A percentile compares a stretch with the other conserved stretches of the same genome.
phyloP scores from a whole-genome alignment of 192 early-diverging fungal species.

The Backusella macrospora region DNA sequence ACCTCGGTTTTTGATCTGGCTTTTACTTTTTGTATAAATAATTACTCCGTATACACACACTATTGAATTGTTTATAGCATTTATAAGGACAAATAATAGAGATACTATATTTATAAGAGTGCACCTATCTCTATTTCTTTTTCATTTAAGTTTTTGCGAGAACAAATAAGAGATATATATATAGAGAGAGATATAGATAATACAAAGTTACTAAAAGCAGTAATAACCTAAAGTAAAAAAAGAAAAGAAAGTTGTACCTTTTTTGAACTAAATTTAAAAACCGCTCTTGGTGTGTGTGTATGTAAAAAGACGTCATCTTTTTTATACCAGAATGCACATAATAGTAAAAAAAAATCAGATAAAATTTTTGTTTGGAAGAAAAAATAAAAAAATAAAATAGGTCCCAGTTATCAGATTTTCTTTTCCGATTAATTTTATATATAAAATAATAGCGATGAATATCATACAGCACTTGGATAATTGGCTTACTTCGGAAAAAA shows the following conservation, averaged over 20 bases:
- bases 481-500: conserved; percentile 18
- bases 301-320: conserved; percentile 4
- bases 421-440: conserved; percentile 5
- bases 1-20: no score
- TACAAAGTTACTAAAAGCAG: no score
- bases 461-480: conserved; percentile 2
- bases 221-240: no score
- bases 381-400: conserved; percentile 17
- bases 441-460: background rate
- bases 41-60: no score
- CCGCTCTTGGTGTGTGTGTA: background rate
- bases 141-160: no score
- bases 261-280: background rate
- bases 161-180: no score
- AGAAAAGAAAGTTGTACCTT: background rate
- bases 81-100: no score
- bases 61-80: no score
- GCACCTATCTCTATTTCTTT: no score
- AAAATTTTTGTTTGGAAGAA: conserved; percentile 16
- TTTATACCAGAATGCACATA: background rate
- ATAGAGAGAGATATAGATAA: no score
- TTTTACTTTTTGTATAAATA: no score
- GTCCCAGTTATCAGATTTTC: conserved; percentile 19
- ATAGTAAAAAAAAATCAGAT: conserved; percentile 2
- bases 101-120: no score